These are phyloP conservation scores for Pseudofabraea citricarpa DNA, from an alignment of 2,329 filamentous ascomycete genomes.

Conservation along the genomic window DNA sequence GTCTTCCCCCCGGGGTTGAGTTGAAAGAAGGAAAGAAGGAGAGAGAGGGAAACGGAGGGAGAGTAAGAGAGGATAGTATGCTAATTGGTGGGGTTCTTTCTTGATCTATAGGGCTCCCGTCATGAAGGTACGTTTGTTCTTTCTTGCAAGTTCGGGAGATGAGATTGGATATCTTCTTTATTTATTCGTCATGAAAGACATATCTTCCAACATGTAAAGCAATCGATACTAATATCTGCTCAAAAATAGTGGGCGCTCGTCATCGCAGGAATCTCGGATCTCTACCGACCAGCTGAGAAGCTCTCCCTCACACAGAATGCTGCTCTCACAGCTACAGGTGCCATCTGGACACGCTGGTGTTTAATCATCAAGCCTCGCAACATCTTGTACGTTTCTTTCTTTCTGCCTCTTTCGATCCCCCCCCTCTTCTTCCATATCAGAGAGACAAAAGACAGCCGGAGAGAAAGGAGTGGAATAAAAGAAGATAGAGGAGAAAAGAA, in stretches of 20 bases:
- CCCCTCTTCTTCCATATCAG: no score
- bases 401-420: no score
- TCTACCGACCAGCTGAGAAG: constrained; percentile 84
- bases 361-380: constrained; percentile 94
- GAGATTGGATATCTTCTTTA: no score
- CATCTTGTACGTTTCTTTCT: constrained; percentile 62
- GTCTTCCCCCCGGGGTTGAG: constrained; percentile 26
- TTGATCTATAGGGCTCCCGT: constrained; percentile 68
- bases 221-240: not conserved
- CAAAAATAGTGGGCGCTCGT: constrained; percentile 78
- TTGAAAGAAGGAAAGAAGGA: no score
- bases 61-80: constrained; percentile 2
- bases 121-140: constrained; percentile 62
- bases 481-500: no score
- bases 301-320: constrained; percentile 90
- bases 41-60: no score
- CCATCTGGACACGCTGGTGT: constrained; percentile 99
- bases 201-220: not conserved
- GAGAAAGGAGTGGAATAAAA: no score
- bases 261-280: constrained; percentile 85
- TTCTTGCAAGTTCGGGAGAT: no score
- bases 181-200: no score
- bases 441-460: no score
- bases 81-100: no score
- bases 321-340: constrained; percentile 82